phyloP scores from a whole-genome alignment of 345 rosid species.

The Moricandia arvensis region DNA sequence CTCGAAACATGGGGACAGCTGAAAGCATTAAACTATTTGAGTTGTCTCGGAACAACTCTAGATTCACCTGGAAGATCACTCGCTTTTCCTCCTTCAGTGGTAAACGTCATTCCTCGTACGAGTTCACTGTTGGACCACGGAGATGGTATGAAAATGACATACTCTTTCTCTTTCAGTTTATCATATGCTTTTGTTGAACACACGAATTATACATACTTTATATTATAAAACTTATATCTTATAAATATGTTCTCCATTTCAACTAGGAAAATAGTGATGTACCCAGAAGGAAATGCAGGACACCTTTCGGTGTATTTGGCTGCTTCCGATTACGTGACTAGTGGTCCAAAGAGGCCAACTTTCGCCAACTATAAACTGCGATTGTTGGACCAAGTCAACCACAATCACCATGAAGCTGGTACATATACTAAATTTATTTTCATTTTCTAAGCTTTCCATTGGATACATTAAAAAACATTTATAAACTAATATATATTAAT shows the following conservation, averaged over 20 bases:
- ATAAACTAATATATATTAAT: no score
- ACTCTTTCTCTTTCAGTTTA: neutral
- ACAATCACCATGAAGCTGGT: neutral
- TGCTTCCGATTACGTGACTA: neutral
- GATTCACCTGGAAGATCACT: no score
- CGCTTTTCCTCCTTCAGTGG: slow-evolving; percentile 13
- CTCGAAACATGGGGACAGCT: neutral
- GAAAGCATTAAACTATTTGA: neutral
- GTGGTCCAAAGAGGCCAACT: neutral
- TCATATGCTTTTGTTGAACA: neutral
- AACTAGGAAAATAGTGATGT: neutral
- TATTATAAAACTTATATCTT: no score
- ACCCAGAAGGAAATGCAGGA: neutral
- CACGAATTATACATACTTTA: neutral
- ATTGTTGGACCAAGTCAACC: neutral
- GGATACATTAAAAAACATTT: neutral
- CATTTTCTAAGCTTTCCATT: neutral
- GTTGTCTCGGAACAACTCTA: neutral
- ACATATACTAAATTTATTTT: neutral
- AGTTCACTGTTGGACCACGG: no score
- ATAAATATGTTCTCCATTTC: neutral
- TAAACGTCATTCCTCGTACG: no score
- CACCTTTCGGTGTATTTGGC: neutral
- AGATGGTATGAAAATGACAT: slow-evolving; percentile 14
- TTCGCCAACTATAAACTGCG: neutral